Base-by-base conservation (phyloP, 1,284 basidiomycete species). In the Rhodotorula sp. region DNA sequence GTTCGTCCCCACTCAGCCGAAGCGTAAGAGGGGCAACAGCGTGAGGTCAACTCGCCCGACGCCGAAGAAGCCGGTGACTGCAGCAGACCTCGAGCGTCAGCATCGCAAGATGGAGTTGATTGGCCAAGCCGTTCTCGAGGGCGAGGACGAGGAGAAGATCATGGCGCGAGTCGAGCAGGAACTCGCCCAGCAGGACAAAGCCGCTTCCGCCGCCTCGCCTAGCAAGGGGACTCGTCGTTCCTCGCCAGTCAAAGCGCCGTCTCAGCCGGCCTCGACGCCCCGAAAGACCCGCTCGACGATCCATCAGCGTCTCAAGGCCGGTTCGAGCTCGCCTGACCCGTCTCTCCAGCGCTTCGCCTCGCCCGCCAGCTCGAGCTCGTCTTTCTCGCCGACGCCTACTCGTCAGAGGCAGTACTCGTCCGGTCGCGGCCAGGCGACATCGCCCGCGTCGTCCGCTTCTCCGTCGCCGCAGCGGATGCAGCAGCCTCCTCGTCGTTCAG, bases 61-160 rank as follows among this genome's bases (percentile, higher is more conserved):
- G 48, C 32, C 30, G 32, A 30, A 48, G n/a, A 36, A 24, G 48
- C 19, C 29, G 32, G 20, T 17, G 34, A 30, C 39, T 27, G 4
- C 17, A 19, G 22, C 34, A 27, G 60, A 56, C 29, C 30, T 36
- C 20, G 19, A 17, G 10, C 32, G 52, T 32, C 44, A 64, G 24
- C 59, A 61, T 24, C 59, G 64, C 17, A 29, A 47, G 47, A 66
- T 66, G 64, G 65, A 56, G 29, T 48, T 66, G 15, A 66, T 66
- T 39, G 65, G 54, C 13, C 65, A 62, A 30, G 65, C 65, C 22
- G 32, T 66, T 7, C 65, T 66, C 36, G 65, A 66, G 27, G 65
- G 65, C 15, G 59, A 62, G 36, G 59, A 66, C 19, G 65, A 66
- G 44, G 48, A 46, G 5, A 13, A 15, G 20, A 49, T 66, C 34